Conservation (phyloP, 176 grass and related monocot species). For the Dendrocalamus sinicus region DNA sequence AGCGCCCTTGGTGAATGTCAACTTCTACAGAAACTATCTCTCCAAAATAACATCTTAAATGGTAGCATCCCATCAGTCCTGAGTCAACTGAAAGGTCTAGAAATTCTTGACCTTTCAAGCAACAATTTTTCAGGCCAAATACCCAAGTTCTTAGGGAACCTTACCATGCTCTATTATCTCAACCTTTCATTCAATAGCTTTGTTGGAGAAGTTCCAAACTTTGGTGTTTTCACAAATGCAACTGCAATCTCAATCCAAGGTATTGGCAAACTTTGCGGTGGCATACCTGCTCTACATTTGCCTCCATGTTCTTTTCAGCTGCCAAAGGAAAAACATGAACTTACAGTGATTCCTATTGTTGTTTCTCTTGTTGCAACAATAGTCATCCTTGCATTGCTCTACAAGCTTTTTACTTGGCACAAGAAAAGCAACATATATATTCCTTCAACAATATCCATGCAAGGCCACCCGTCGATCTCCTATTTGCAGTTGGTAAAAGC, state of each 20-base stretch:
- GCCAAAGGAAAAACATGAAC: background rate
- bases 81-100: slow-evolving; percentile 3
- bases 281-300: slow-evolving; percentile 21
- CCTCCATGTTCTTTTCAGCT: background rate
- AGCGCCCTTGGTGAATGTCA: slow-evolving; percentile 38
- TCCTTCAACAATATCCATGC: background rate
- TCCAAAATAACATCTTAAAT: slow-evolving; percentile 43
- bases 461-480: slow-evolving; percentile 5
- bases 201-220: slow-evolving; percentile 25
- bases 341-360: background rate
- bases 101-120: slow-evolving; percentile 32
- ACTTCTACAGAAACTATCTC: slow-evolving; percentile 23
- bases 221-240: slow-evolving; percentile 41
- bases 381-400: background rate
- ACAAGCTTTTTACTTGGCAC: background rate
- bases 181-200: slow-evolving; percentile 50
- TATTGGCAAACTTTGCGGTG: slow-evolving; percentile 50
- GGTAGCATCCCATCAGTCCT: slow-evolving; percentile 9
- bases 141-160: background rate
- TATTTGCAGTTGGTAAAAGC: slow-evolving; percentile 1
- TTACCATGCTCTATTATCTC: background rate
- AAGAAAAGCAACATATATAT: background rate
- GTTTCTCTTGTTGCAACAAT: slow-evolving; percentile 17
- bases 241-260: slow-evolving; percentile 24
- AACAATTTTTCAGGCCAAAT: slow-evolving; percentile 40